Conservation (phyloP, 2,329 filamentous ascomycete genomes). For the Metarhizium guizhouense region DNA sequence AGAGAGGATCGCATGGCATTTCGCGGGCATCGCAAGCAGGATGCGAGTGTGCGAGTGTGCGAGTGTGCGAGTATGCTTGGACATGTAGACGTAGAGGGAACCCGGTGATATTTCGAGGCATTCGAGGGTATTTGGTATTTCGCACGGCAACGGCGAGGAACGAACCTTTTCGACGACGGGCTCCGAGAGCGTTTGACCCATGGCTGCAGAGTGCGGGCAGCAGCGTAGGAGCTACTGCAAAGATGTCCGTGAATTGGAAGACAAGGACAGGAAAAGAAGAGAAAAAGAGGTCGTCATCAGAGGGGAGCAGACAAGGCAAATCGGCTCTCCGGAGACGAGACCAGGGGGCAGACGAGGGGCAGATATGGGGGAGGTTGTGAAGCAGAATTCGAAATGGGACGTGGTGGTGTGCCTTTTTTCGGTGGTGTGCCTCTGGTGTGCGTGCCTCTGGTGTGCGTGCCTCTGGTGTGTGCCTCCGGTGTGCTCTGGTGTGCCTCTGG, state of each 20-base stretch:
- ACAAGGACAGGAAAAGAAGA: conserved; percentile 3
- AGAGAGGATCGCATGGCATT: background rate
- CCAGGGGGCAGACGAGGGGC: conserved; percentile 1
- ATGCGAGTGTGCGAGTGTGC: background rate
- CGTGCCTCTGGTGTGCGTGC: background rate
- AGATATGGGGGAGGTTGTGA: background rate
- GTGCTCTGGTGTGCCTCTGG: background rate
- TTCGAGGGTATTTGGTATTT: background rate
- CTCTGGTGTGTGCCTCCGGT: too few relatives aligned
- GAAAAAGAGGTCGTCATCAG: conserved; percentile 1
- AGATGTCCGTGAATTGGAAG: conserved; percentile 10
- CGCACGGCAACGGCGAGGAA: conserved; percentile 2
- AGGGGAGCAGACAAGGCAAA: conserved; percentile 2
- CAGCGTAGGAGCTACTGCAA: conserved; percentile 16
- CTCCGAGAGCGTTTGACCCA: conserved; percentile 99
- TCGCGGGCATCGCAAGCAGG: background rate
- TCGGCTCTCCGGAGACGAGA: conserved; percentile 3
- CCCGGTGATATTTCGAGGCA: background rate
- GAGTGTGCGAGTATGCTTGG: background rate
- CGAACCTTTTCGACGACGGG: conserved; percentile 95
- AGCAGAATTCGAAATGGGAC: conserved; percentile 1
- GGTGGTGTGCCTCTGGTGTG: background rate
- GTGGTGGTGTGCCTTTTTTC: background rate
- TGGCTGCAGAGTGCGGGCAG: conserved; percentile 33
- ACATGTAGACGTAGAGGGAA: background rate